Conservation (phyloP, 345 rosid species). For the thale cress (Arabidopsis thaliana) region TAIR10.1 NC_003076.8:20620001-20620500, state of each 20-base stretch:
- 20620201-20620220: not conserved
- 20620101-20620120: constrained; percentile 82
- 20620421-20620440: constrained; percentile 59
- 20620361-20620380: not conserved
- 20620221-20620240: constrained; percentile 59
- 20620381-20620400: not conserved
- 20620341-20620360: constrained; percentile 6
- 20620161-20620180: constrained; percentile 5
- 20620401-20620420: not conserved
- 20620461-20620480: constrained; percentile 73
- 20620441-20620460: constrained; percentile 64
- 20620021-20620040: not conserved
- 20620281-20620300: constrained; percentile 63
- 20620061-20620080: not conserved
- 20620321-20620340: constrained; percentile 77
- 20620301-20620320: constrained; percentile 59
- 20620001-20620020: not conserved
- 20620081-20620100: constrained; percentile 77
- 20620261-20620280: constrained; percentile 62
- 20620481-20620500: constrained; percentile 67
- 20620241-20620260: constrained; percentile 73
- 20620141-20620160: constrained; percentile 77
- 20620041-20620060: not conserved
- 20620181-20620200: not conserved
- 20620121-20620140: constrained; percentile 81